Conservation (phyloP, 1,284 basidiomycete genomes). For the Trametes polyzona region DNA sequence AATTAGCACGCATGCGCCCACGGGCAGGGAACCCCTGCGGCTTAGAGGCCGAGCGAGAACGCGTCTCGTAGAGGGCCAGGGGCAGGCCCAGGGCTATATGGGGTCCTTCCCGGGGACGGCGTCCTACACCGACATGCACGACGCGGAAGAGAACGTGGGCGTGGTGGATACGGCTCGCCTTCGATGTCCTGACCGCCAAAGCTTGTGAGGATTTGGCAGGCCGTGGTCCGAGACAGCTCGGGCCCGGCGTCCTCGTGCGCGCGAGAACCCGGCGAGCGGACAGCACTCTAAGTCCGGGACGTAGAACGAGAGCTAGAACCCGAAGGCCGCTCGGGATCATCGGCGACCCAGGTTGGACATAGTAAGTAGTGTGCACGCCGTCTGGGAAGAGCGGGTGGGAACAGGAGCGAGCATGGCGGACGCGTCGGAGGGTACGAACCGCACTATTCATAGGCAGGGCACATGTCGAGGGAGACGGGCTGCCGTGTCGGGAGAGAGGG, state of each 20-base stretch:
- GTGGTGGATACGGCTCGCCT: neutral
- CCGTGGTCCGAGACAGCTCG: neutral
- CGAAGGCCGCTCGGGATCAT: slow-evolving; percentile 12
- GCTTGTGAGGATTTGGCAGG: neutral
- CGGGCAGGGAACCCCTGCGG: neutral
- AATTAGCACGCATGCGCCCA: slow-evolving; percentile 8
- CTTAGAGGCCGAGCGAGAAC: neutral
- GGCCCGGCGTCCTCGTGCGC: neutral
- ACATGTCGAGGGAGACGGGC: neutral
- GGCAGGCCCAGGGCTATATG: neutral
- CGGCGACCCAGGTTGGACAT: slow-evolving; percentile 2
- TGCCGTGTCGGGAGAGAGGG: neutral
- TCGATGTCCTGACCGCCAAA: neutral
- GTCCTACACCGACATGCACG: neutral
- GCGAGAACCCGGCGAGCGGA: neutral
- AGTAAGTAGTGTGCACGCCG: neutral
- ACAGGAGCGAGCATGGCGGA: neutral
- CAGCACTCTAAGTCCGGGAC: neutral
- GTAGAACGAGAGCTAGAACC: neutral
- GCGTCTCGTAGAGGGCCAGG: too few relatives aligned
- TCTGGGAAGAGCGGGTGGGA: neutral
- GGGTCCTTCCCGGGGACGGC: neutral
- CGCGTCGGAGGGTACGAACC: neutral
- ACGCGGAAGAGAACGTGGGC: neutral
- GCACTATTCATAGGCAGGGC: neutral